Conservation (phyloP, 1,284 basidiomycete species). For the Ganoderma resinaceum region DNA sequence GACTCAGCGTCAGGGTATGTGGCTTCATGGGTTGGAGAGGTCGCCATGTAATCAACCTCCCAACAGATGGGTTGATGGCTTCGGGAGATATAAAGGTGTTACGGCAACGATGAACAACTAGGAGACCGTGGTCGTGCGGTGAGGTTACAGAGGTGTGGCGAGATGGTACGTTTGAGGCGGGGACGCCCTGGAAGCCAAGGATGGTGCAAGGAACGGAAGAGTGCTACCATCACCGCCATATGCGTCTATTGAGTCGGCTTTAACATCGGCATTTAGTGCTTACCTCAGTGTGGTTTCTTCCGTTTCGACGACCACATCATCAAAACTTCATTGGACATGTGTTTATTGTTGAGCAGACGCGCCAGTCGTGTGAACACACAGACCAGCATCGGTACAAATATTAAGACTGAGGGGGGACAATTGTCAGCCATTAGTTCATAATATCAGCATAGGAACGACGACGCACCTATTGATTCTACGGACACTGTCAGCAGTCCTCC, state of each 20-base stretch:
- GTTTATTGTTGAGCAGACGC: background rate
- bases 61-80: too few species aligned
- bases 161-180: too few species aligned
- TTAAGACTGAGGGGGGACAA: background rate
- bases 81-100: background rate
- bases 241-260: background rate
- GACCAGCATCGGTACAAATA: background rate
- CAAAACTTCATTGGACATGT: background rate
- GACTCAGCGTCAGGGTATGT: background rate
- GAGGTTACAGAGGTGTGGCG: background rate
- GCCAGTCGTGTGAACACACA: background rate
- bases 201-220: background rate
- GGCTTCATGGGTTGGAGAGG: background rate
- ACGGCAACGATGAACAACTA: background rate
- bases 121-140: background rate
- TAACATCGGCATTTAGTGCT: background rate
- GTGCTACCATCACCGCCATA: background rate
- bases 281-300: background rate
- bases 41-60: background rate
- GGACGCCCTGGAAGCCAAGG: background rate
- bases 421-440: background rate
- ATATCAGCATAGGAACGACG: background rate
- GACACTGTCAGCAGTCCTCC: background rate
- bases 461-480: background rate
- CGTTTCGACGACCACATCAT: background rate